A percentile compares a stretch with the other conserved stretches of the same genome.
phyloP scores from a whole-genome alignment of 139 green algal genomes.

The Chlamydomonas sp. region DNA sequence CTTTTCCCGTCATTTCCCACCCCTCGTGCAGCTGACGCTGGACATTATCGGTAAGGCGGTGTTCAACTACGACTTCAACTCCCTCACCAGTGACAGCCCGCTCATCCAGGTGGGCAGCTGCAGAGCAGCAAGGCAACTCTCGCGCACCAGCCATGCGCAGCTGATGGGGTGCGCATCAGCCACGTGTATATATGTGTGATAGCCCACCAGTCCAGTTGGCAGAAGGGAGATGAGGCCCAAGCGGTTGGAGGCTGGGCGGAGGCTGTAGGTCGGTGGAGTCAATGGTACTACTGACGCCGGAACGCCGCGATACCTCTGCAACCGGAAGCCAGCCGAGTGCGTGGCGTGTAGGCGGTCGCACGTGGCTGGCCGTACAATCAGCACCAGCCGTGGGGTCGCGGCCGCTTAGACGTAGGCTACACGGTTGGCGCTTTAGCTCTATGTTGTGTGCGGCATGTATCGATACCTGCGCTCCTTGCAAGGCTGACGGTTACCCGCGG shows the following conservation, averaged over 20 bases:
- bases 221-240: too few relatives aligned
- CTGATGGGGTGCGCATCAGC: background rate
- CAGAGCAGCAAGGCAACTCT: background rate
- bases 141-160: too few relatives aligned
- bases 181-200: background rate
- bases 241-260: too few relatives aligned
- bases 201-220: background rate
- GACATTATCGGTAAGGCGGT: constrained; percentile 97
- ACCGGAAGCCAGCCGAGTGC: too few relatives aligned
- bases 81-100: constrained; percentile 83
- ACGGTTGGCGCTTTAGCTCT: background rate
- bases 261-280: too few relatives aligned
- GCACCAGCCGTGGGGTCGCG: too few relatives aligned
- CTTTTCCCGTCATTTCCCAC: background rate
- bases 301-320: too few relatives aligned
- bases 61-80: constrained; percentile 99
- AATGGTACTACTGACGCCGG: too few relatives aligned
- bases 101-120: constrained; percentile 77
- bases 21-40: constrained; percentile 88
- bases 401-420: background rate
- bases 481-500: background rate
- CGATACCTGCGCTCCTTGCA: background rate
- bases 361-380: too few relatives aligned
- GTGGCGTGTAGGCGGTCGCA: too few relatives aligned
- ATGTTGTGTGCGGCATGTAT: background rate